Evolutionary conservation across 768 basidiomycete genomes (phyloP).

Genomic region (Psilocybe cyanescens): DNA sequence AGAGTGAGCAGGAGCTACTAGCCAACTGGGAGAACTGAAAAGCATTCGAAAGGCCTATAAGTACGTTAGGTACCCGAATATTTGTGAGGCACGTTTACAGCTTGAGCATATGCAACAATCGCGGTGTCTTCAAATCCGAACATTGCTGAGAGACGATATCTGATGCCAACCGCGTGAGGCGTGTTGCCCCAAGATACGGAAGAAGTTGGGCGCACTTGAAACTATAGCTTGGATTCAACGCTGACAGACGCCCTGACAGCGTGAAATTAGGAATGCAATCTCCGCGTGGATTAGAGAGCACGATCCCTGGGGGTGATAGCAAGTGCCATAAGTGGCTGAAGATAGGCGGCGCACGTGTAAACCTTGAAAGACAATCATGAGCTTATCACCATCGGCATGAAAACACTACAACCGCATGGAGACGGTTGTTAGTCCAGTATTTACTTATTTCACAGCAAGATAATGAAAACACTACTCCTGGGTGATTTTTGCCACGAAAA

Average conservation of each 20-base stretch:
- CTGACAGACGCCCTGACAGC: slow-evolving; percentile 1
- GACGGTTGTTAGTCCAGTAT: not conserved
- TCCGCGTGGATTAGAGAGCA: slow-evolving; percentile 4
- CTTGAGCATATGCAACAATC: slow-evolving; percentile 26
- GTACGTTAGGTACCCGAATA: slow-evolving; percentile 1
- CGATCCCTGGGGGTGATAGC: not conserved
- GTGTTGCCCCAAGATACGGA: not conserved
- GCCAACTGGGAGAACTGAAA: slow-evolving; percentile 18
- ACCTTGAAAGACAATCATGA: not conserved
- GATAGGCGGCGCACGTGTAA: not conserved
- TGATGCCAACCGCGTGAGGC: slow-evolving; percentile 6
- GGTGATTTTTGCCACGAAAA: slow-evolving; percentile 23
- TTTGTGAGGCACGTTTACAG: slow-evolving; percentile 22
- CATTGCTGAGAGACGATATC: slow-evolving; percentile 1
- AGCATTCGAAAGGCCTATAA: slow-evolving; percentile 15
- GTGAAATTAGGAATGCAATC: not conserved
- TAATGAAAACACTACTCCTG: slow-evolving; percentile 24
- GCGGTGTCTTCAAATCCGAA: slow-evolving; percentile 9
- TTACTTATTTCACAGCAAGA: not conserved
- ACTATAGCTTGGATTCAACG: not conserved
- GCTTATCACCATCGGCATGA: not conserved
- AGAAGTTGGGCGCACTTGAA: not conserved
- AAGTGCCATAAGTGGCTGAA: not conserved
- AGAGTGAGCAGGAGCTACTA: slow-evolving; percentile 5
- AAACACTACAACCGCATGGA: not conserved